Evolutionary conservation across 2,329 filamentous ascomycete genomes (phyloP), one percentile per base, ranked within the genome.

Genomic region (Drechslera avenae): DNA sequence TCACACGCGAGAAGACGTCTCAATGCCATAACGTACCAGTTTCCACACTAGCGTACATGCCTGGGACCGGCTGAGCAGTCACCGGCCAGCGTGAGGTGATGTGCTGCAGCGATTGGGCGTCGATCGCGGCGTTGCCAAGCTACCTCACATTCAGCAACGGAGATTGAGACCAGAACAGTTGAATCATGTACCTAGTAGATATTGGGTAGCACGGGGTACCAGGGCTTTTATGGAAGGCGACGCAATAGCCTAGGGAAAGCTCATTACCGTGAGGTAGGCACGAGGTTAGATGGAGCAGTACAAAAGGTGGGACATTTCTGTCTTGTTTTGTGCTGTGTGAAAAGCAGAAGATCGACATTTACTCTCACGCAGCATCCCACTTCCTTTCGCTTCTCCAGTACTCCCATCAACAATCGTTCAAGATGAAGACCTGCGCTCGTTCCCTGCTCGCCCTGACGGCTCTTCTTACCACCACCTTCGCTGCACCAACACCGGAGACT

Each of bases 341-440:
- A 39, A 46, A 8, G 30, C 40, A 36, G 28, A 33, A 39, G 46
- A 21, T 31, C 34, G 26, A 21, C 39, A n/a, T 12, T 12, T 23
- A 17, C 36, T 17, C n/a, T 39, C 33, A 30, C 19, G 32, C 21
- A 19, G 23, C n/a, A 39, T 31, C 17, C 34, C 34, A 13, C 21
- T 30, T 12, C 36, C 17, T 34, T 34, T 52, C 39, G 14, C 35
- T 39, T 26, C n/a, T 18, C 19, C 30, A 28, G 16, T 30, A 14
- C 21, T 34, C 4, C 14, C 6, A 12, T 40, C 33, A 31, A 17
- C 26, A 33, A 44, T 39, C 39, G 18, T 35, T 48, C 60, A 60
- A 36, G 16, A 64, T 64, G 62, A 64, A 60, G 58, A 46, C 56
- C 18, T 47, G 45, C 47, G 39, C 47, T n/a, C 51, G 52, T 16